Evolutionary conservation across 805 yeast species (phyloP).

Genomic region (Saccharomycopsis oosterbeekiorum): DNA sequence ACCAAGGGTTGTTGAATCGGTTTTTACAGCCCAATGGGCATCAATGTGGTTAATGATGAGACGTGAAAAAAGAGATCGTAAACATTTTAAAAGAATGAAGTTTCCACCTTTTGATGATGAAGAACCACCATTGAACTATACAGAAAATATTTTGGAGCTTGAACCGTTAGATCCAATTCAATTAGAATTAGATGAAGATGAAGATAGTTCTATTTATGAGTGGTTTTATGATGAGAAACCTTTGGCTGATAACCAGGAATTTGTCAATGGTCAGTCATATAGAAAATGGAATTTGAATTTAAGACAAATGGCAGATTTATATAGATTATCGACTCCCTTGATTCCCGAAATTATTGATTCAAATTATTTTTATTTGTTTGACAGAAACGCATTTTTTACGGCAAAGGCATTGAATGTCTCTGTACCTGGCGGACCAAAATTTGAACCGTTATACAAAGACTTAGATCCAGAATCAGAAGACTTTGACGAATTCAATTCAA

Average conservation of each 20-base stretch:
- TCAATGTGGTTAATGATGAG: slow-evolving; percentile 89
- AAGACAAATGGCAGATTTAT: slow-evolving; percentile 52
- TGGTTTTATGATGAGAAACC: slow-evolving; percentile 84
- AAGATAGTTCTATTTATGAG: slow-evolving; percentile 50
- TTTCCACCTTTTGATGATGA: slow-evolving; percentile 98
- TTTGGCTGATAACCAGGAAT: slow-evolving; percentile 41
- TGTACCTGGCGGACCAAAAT: slow-evolving; percentile 93
- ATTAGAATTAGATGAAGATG: slow-evolving; percentile 52
- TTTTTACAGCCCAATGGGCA: slow-evolving; percentile 93
- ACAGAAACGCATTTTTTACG: slow-evolving; percentile 70
- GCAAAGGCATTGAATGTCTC: slow-evolving; percentile 85
- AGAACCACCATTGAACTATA: slow-evolving; percentile 81
- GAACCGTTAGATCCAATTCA: slow-evolving; percentile 67
- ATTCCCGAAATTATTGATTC: slow-evolving; percentile 47
- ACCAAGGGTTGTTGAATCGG: slow-evolving; percentile 87
- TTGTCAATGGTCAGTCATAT: slow-evolving; percentile 72
- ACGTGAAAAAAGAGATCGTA: slow-evolving; percentile 82
- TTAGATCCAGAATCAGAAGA: slow-evolving; percentile 60
- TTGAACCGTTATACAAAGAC: slow-evolving; percentile 74
- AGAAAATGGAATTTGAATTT: slow-evolving; percentile 57
- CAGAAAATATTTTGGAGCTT: slow-evolving; percentile 65
- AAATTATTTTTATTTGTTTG: slow-evolving; percentile 63
- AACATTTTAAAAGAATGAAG: slow-evolving; percentile 82
- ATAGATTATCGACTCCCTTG: slow-evolving; percentile 63
- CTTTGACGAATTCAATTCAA: slow-evolving; percentile 80